Conservation (phyloP, 352 stramenopile species). For the Pythium insidiosum region DNA sequence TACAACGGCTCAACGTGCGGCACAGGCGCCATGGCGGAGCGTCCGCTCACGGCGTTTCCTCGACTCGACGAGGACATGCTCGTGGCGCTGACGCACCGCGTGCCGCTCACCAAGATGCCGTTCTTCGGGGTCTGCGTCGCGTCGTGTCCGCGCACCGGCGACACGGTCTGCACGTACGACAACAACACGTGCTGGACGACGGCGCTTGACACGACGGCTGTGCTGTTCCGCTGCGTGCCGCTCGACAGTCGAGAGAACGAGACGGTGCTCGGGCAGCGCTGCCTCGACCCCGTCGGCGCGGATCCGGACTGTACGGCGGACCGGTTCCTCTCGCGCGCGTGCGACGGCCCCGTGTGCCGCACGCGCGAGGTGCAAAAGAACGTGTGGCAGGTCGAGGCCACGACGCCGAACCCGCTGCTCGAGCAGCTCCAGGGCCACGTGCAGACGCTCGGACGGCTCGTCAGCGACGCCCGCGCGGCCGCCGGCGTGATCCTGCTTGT, state of each 20-base stretch:
- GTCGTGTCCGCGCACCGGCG: conserved; percentile 36
- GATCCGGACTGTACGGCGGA: conserved; percentile 43
- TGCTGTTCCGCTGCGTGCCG: conserved; percentile 74
- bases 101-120: conserved; percentile 39
- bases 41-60: conserved; percentile 62
- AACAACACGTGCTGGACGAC: conserved; percentile 56
- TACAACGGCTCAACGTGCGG: conserved; percentile 80
- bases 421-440: conserved; percentile 58
- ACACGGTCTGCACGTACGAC: conserved; percentile 64
- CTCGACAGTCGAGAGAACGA: conserved; percentile 55
- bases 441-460: conserved; percentile 50
- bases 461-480: conserved; percentile 70
- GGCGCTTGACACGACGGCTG: conserved; percentile 33
- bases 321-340: conserved; percentile 23
- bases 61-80: conserved; percentile 78
- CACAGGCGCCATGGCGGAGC: conserved; percentile 22
- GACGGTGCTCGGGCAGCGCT: conserved; percentile 45
- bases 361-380: conserved; percentile 60
- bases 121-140: conserved; percentile 80
- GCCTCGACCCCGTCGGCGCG: conserved; percentile 47
- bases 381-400: conserved; percentile 46
- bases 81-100: conserved; percentile 21
- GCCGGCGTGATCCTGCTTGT: conserved; percentile 46
- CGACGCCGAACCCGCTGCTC: conserved; percentile 52
- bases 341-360: conserved; percentile 40